Percentiles rank a stretch among this genome's conserved stretches.
phyloP scores from a whole-genome alignment of 140 eudicot genomes.

The Cichorium intybus region DNA sequence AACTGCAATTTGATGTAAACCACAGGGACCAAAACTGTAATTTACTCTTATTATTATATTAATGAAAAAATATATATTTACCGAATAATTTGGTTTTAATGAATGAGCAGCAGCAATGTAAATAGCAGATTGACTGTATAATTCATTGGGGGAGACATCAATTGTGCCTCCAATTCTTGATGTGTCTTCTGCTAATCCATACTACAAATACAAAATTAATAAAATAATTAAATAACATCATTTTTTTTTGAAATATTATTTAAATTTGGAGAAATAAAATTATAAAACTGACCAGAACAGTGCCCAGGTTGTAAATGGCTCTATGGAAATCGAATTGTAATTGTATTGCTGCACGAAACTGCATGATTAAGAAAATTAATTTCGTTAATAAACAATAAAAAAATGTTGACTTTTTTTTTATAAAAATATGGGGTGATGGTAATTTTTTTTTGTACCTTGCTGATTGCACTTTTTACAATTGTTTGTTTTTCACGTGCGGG shows the following conservation, averaged over 20 bases:
- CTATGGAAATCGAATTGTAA: constrained; percentile 94
- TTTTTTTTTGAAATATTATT: neutral
- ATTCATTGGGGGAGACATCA: constrained; percentile 66
- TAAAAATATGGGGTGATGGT: neutral
- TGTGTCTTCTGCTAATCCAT: constrained; percentile 96
- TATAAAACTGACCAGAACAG: constrained; percentile 75
- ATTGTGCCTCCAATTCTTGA: constrained; percentile 75
- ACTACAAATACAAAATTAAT: constrained; percentile 38
- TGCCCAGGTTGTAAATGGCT: constrained; percentile 92
- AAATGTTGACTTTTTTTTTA: neutral
- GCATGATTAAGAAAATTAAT: constrained; percentile 23
- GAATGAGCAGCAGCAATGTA: constrained; percentile 99
- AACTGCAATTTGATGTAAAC: too few relatives aligned
- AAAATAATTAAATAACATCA: constrained; percentile 11
- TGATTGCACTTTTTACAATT: constrained; percentile 80
- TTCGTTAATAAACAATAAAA: neutral
- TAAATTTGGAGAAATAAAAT: neutral
- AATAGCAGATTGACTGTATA: constrained; percentile 87
- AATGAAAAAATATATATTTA: constrained; percentile 17
- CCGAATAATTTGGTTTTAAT: constrained; percentile 79
- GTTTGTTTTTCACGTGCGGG: constrained; percentile 91
- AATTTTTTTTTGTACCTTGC: constrained; percentile 54
- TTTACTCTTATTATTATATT: constrained; percentile 1
- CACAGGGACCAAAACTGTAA: too few relatives aligned
- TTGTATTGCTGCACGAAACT: constrained; percentile 97